These are phyloP conservation scores for Mycena capillaripes DNA, from an alignment of 768 basidiomycete genomes.

Conservation along the genomic window DNA sequence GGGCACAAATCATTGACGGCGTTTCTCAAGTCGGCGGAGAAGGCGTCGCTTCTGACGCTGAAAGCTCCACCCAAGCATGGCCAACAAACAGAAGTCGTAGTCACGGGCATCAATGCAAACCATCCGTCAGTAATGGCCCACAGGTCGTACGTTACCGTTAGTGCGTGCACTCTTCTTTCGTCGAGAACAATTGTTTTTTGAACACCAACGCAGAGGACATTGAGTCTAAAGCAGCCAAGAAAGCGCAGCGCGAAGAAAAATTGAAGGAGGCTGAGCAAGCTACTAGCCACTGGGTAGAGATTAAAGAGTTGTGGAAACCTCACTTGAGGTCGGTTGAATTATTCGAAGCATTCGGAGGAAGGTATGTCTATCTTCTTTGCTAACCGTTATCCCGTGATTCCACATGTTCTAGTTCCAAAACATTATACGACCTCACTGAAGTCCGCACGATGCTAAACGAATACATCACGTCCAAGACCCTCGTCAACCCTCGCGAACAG, in stretches of 20 bases:
- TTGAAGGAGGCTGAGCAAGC: conserved; percentile 59
- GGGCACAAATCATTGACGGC: conserved; percentile 84
- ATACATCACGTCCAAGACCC: conserved; percentile 72
- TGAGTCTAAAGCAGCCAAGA: conserved; percentile 74
- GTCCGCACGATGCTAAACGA: conserved; percentile 69
- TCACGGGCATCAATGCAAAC: conserved; percentile 65
- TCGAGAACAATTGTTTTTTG: not conserved
- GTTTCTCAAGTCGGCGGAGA: conserved; percentile 85
- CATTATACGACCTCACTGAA: conserved; percentile 69
- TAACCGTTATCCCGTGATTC: not conserved
- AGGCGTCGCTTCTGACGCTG: conserved; percentile 77
- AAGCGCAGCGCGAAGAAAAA: conserved; percentile 66
- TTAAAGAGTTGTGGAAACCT: conserved; percentile 86
- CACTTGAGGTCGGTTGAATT: conserved; percentile 66
- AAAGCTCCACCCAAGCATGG: conserved; percentile 72
- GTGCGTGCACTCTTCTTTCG: not conserved
- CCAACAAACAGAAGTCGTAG: conserved; percentile 65
- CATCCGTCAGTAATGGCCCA: conserved; percentile 74
- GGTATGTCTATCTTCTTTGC: conserved; percentile 59
- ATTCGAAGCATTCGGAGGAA: conserved; percentile 74
- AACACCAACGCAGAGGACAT: conserved; percentile 56
- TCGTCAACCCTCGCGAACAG: conserved; percentile 64
- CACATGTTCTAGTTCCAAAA: conserved; percentile 56
- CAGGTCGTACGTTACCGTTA: conserved; percentile 67
- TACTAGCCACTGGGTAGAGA: conserved; percentile 62